A percentile compares a stretch with the other conserved stretches of the same genome.
Evolutionary conservation across 805 yeast species (phyloP).

Genomic region (Pichia membranifaciens): DNA sequence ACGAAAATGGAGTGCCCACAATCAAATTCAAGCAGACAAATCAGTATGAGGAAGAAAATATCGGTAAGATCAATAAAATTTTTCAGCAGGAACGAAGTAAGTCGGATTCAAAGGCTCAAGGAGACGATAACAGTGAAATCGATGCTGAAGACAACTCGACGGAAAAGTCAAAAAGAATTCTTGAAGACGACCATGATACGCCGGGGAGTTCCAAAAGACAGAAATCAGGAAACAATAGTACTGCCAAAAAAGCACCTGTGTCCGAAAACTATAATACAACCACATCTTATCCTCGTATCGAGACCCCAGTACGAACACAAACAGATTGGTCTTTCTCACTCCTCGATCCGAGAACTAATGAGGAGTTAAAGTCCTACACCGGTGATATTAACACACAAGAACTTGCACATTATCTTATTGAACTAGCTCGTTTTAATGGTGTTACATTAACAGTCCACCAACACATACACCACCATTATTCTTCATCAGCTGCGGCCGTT

Average conservation of each 20-base stretch:
- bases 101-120: too few species aligned
- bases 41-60: background rate
- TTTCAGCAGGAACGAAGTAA: background rate
- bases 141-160: too few species aligned
- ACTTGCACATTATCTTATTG: constrained; percentile 50
- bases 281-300: constrained; percentile 5
- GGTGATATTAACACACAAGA: constrained; percentile 52
- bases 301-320: constrained; percentile 24
- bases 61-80: background rate
- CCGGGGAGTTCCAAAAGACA: background rate
- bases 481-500: constrained; percentile 33
- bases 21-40: constrained; percentile 10
- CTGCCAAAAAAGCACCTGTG: background rate
- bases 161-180: background rate
- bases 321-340: constrained; percentile 63
- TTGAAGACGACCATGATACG: background rate
- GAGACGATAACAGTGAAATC: too few species aligned
- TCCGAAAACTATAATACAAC: background rate
- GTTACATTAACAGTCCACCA: constrained; percentile 72
- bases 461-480: constrained; percentile 77
- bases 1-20: constrained; percentile 16
- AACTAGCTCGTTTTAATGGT: constrained; percentile 52
- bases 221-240: background rate
- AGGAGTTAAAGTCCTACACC: constrained; percentile 35
- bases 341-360: constrained; percentile 38